These are phyloP conservation scores for Floccularia luteovirens DNA, from an alignment of 768 basidiomycete genomes.

Conservation along the genomic window DNA sequence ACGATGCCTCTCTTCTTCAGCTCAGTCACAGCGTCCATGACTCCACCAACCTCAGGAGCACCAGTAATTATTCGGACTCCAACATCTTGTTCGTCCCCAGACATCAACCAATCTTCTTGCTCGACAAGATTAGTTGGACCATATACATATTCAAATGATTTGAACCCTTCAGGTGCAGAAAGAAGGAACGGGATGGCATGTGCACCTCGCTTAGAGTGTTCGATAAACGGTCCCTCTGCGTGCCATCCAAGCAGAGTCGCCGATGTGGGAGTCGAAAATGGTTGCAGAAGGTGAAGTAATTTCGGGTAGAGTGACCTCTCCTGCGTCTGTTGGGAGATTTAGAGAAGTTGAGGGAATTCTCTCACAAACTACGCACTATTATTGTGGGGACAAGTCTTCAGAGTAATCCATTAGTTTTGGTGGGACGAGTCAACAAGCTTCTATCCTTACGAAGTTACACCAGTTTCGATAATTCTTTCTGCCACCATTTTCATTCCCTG, in stretches of 20 bases:
- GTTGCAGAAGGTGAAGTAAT: slow-evolving; percentile 58
- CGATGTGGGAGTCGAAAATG: slow-evolving; percentile 53
- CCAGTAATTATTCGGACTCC: slow-evolving; percentile 79
- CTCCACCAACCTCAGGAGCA: slow-evolving; percentile 82
- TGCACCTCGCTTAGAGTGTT: slow-evolving; percentile 75
- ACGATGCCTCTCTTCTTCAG: slow-evolving; percentile 59
- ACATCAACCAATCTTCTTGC: slow-evolving; percentile 62
- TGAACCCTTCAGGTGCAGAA: slow-evolving; percentile 53
- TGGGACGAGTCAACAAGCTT: too few relatives aligned
- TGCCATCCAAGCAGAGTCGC: slow-evolving; percentile 86
- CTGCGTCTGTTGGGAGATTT: slow-evolving; percentile 56
- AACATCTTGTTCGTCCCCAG: slow-evolving; percentile 29
- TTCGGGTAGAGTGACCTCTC: slow-evolving; percentile 69
- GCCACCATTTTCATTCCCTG: slow-evolving; percentile 65
- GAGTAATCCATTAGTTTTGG: slow-evolving; percentile 14
- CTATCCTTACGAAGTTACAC: slow-evolving; percentile 71
- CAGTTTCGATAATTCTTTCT: slow-evolving; percentile 76
- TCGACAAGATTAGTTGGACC: slow-evolving; percentile 56
- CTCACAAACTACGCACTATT: slow-evolving; percentile 41
- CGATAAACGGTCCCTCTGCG: slow-evolving; percentile 85
- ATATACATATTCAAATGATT: slow-evolving; percentile 70
- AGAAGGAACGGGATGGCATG: slow-evolving; percentile 65
- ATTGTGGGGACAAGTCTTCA: slow-evolving; percentile 60
- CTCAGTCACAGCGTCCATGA: slow-evolving; percentile 59
- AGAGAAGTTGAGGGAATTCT: not conserved